Conservation (phyloP, 148 eudicot species). For the Vaccinium vitisidaea region DNA sequence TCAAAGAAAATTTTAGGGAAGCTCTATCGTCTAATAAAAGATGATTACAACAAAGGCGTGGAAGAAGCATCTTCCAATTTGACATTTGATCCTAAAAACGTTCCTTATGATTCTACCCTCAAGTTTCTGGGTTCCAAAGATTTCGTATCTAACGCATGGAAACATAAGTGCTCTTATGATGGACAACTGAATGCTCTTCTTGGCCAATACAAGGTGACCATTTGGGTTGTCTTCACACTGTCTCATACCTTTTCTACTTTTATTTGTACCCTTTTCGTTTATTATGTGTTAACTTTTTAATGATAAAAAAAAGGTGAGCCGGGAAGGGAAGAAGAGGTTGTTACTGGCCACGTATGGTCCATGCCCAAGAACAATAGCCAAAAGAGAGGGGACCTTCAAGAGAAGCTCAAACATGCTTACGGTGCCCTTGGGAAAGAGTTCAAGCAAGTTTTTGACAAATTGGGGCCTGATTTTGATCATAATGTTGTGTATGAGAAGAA, state of each 20-base stretch:
- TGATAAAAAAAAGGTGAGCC: constrained; percentile 40
- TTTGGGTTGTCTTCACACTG: background rate
- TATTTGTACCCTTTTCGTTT: background rate
- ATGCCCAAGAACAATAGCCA: constrained; percentile 67
- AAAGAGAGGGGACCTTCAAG: constrained; percentile 78
- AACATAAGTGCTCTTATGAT: constrained; percentile 66
- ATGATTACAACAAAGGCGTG: constrained; percentile 36
- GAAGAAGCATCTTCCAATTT: constrained; percentile 28
- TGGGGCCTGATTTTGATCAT: constrained; percentile 39
- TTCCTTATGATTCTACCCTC: constrained; percentile 58
- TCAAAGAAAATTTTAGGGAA: constrained; percentile 69
- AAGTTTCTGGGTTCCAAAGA: constrained; percentile 50
- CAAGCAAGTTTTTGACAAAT: constrained; percentile 57
- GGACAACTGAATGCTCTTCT: constrained; percentile 63
- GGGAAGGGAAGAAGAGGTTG: constrained; percentile 89
- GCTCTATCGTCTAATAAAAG: constrained; percentile 56
- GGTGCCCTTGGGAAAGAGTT: constrained; percentile 65
- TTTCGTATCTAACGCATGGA: constrained; percentile 70
- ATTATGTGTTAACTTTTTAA: background rate
- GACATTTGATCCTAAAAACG: constrained; percentile 19
- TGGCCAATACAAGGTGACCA: constrained; percentile 74
- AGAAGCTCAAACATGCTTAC: constrained; percentile 80
- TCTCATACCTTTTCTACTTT: background rate
- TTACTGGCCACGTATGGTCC: constrained; percentile 89
- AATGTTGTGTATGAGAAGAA: constrained; percentile 55